A percentile compares a stretch with the other conserved stretches of the same genome.
Conservation (phyloP, 495 filamentous ascomycete species). For the Massariosphaeria phaeospora region DNA sequence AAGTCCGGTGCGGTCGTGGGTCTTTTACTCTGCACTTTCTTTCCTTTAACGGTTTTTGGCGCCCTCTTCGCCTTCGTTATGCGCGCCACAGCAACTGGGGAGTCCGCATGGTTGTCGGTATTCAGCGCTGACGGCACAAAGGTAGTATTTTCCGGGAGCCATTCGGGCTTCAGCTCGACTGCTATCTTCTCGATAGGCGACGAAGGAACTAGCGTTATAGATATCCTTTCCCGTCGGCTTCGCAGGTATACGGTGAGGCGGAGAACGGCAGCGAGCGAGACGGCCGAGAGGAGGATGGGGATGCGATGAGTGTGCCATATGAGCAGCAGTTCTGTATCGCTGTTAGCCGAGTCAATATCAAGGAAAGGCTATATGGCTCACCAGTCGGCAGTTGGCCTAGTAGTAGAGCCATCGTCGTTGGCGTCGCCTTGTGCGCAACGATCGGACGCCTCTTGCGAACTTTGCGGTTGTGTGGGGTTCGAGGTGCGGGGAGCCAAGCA, state of each 20-base stretch:
- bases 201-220: conserved; percentile 13
- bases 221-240: conserved; percentile 8
- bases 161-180: conserved; percentile 20
- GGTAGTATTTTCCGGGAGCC: conserved; percentile 27
- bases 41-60: conserved; percentile 26
- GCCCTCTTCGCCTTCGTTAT: conserved; percentile 19
- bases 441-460: not conserved
- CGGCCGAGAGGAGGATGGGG: conserved; percentile 33
- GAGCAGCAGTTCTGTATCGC: conserved; percentile 31
- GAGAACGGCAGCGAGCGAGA: conserved; percentile 26
- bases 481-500: not conserved
- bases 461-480: not conserved
- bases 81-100: not conserved
- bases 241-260: conserved; percentile 28
- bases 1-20: conserved; percentile 20
- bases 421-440: not conserved
- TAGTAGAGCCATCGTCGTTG: conserved; percentile 1
- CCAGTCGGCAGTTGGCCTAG: conserved; percentile 2
- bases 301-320: conserved; percentile 39
- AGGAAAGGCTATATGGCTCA: not conserved
- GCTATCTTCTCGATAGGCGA: conserved; percentile 28
- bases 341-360: not conserved
- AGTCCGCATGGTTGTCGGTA: conserved; percentile 16
- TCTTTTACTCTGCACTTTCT: conserved; percentile 21
- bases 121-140: conserved; percentile 6